Evolutionary conservation across 768 basidiomycete genomes (phyloP).

Genomic region (Hemileccinum impolitum): DNA sequence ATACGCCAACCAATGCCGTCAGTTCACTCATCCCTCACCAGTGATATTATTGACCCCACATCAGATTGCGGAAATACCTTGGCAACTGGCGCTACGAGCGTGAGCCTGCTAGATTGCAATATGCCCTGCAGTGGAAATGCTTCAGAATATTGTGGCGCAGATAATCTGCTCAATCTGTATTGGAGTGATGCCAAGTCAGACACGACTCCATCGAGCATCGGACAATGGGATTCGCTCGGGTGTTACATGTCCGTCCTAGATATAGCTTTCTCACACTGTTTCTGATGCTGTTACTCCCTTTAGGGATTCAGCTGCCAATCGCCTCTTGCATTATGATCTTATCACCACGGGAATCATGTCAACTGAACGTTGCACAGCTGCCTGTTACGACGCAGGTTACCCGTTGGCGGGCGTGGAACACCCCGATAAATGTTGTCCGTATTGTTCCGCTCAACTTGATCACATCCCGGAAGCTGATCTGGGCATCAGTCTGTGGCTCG

Average conservation of each 20-base stretch:
- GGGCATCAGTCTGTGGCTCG: no score
- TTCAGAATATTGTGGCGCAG: slow-evolving; percentile 58
- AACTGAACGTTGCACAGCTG: no score
- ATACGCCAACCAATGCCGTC: slow-evolving; percentile 63
- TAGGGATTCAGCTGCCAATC: neutral
- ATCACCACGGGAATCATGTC: no score
- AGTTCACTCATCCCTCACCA: slow-evolving; percentile 16
- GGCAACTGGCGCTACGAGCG: slow-evolving; percentile 42
- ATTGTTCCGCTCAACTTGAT: no score
- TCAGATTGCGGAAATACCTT: slow-evolving; percentile 64
- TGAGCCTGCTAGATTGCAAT: slow-evolving; percentile 53
- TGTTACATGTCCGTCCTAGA: no score
- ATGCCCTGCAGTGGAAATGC: slow-evolving; percentile 59
- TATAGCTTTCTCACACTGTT: no score
- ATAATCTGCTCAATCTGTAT: slow-evolving; percentile 57
- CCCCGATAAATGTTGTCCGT: no score
- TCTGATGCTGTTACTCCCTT: neutral
- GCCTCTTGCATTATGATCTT: no score
- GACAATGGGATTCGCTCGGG: no score
- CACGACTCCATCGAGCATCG: slow-evolving; percentile 25
- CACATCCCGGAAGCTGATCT: no score
- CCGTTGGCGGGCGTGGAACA: no score
- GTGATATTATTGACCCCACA: neutral
- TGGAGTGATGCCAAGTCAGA: slow-evolving; percentile 53
- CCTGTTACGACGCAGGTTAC: no score